phyloP scores from a whole-genome alignment of 2,329 filamentous ascomycete genomes.

The Ciborinia camelliae region DNA sequence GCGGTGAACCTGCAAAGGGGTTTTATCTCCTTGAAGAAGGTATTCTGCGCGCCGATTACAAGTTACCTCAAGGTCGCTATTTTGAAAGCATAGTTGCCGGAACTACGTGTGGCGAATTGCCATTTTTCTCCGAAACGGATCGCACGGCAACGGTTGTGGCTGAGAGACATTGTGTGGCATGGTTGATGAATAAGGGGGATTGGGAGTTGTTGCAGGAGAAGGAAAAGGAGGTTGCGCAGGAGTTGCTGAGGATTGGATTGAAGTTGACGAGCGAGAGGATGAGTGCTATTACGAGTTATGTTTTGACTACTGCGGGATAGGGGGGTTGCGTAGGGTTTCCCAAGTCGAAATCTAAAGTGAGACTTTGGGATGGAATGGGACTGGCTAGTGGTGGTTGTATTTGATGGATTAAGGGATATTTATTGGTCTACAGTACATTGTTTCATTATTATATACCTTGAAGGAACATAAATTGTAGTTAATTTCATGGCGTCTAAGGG shows the following conservation, averaged over 20 bases:
- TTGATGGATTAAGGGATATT: not conserved
- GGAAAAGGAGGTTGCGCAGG: slow-evolving; percentile 74
- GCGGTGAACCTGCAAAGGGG: slow-evolving; percentile 71
- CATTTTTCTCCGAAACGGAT: slow-evolving; percentile 89
- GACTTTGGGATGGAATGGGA: not conserved
- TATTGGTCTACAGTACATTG: not conserved
- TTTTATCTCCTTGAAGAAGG: slow-evolving; percentile 92
- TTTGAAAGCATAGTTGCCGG: slow-evolving; percentile 91
- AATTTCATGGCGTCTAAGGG: not conserved
- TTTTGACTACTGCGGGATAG: slow-evolving; percentile 43
- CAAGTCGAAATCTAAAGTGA: not conserved
- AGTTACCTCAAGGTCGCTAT: slow-evolving; percentile 82
- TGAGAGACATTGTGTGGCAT: slow-evolving; percentile 77
- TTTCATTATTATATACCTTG: not conserved
- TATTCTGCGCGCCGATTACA: slow-evolving; percentile 85
- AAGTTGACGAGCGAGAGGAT: slow-evolving; percentile 95
- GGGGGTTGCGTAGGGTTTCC: too few relatives aligned
- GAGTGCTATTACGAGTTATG: slow-evolving; percentile 61
- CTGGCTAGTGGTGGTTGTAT: not conserved
- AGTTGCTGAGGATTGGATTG: slow-evolving; percentile 81
- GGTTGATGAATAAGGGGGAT: slow-evolving; percentile 68
- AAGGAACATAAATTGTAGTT: not conserved
- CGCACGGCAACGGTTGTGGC: slow-evolving; percentile 83
- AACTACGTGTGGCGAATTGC: slow-evolving; percentile 91
- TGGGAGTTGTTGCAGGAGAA: slow-evolving; percentile 72